Conservation (phyloP, 2,329 filamentous ascomycete genomes). For the Colletotrichum sp. region DNA sequence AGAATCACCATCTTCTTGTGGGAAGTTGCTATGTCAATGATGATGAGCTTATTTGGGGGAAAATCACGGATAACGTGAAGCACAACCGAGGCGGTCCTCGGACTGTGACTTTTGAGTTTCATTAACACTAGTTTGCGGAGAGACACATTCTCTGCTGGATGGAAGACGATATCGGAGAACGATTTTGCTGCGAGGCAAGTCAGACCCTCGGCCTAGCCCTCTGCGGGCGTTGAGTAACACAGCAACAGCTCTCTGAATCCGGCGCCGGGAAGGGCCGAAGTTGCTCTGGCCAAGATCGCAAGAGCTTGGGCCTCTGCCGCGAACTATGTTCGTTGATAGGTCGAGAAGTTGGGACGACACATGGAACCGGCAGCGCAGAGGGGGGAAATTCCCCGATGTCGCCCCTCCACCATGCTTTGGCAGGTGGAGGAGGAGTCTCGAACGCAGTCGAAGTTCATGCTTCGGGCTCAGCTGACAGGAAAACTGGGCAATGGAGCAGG, state of each 20-base stretch:
- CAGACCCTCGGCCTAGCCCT: not conserved
- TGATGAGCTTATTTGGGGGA: conserved; percentile 20
- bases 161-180: not conserved
- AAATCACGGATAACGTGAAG: conserved; percentile 10
- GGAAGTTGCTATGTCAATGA: conserved; percentile 20
- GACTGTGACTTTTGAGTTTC: conserved; percentile 2
- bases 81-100: not conserved
- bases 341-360: not conserved
- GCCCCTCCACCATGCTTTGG: not conserved
- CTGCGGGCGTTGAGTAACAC: not conserved
- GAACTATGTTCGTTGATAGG: not conserved
- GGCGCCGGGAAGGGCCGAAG: not conserved
- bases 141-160: not conserved
- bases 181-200: not conserved
- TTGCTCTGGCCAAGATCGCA: not conserved
- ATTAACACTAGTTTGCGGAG: not conserved
- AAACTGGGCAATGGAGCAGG: not conserved
- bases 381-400: not conserved
- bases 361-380: not conserved
- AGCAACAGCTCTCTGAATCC: not conserved
- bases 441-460: not conserved
- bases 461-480: not conserved
- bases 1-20: conserved; percentile 7
- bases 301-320: not conserved
- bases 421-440: not conserved